phyloP scores from a whole-genome alignment of 352 stramenopile species.

The Phytophthora colocasiae region DNA sequence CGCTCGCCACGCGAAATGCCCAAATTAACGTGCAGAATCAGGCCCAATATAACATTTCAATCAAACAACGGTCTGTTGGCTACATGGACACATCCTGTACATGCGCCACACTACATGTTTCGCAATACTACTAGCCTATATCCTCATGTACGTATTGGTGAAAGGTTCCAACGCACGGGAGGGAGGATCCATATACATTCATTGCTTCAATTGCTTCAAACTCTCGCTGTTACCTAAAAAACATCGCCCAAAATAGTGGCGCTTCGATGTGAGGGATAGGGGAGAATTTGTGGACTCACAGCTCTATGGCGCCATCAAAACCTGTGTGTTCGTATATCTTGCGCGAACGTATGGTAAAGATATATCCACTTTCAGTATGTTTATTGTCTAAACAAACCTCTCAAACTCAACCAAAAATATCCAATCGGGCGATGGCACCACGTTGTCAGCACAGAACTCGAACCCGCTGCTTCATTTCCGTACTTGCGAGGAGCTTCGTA shows the following conservation, averaged over 20 bases:
- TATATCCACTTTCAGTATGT: not conserved
- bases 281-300: slow-evolving; percentile 49
- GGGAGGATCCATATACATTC: too few relatives aligned
- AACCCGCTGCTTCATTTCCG: slow-evolving; percentile 34
- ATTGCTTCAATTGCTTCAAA: not conserved
- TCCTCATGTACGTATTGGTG: too few relatives aligned
- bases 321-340: slow-evolving; percentile 6
- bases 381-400: slow-evolving; percentile 13
- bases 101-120: too few relatives aligned
- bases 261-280: slow-evolving; percentile 37
- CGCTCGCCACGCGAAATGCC: not conserved
- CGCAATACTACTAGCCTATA: too few relatives aligned
- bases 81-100: too few relatives aligned
- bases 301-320: slow-evolving; percentile 28
- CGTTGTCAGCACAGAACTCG: slow-evolving; percentile 22
- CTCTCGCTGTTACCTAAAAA: not conserved
- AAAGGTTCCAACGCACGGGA: too few relatives aligned
- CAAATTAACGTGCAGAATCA: not conserved
- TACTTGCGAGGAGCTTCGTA: slow-evolving; percentile 34
- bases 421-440: slow-evolving; percentile 20
- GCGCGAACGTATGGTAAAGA: slow-evolving; percentile 13
- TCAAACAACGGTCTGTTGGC: not conserved
- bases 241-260: slow-evolving; percentile 12
- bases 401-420: slow-evolving; percentile 18
- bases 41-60: not conserved